Base-by-base conservation (phyloP, 2,329 filamentous ascomycete species). In the Coniochaeta sp. region DNA sequence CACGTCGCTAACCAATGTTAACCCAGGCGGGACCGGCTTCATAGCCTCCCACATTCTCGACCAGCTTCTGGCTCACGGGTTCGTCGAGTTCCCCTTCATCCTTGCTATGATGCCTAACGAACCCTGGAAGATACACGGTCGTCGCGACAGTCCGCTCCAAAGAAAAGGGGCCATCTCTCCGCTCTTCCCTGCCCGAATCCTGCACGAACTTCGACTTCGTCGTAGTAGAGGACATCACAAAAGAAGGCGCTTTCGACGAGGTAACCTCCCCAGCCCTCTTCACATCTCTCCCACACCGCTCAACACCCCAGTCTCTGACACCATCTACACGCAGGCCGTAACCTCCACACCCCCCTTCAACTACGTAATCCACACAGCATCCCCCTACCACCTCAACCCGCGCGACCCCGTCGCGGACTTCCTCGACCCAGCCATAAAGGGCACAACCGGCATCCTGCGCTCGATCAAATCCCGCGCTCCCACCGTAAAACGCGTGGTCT, bases 341-440 rank as follows among this genome's bases (percentile, higher is more conserved):
- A 59, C 67, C 55, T 65, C 67, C 2, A 58, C 69, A 1, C 66
- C 68, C 0, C 79, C 82, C 0, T 87, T 92, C 56, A 84, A 89
- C 60, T 83, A 79, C 45, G 86, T 92, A 48, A 75, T 90, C 49
- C 86, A 90, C 65, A 89, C 86, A 6, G 86, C 87, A 2, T 85
- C 80, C 0, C 87, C 89, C 0, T 91, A 88, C 71, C 84, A 87
- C 60, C 79, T 83, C 63, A 82, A 83, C 48, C 76, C 85, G 46
- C 76, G 79, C 3, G 71, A 75, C 52, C 67, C 68, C 5, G 61
- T 67, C 9, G 66, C 62, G 16, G 75, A 78, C 40, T 69, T 83
- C 22, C 68, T 83, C 9, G 71, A 80, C 46, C 80, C 79, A 0
- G 79, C 79, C 6, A 71, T 83, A 45, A 71, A 74, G 14, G 78